phyloP scores from a whole-genome alignment of 2,329 filamentous ascomycete species.

The Xylaria sp. region DNA sequence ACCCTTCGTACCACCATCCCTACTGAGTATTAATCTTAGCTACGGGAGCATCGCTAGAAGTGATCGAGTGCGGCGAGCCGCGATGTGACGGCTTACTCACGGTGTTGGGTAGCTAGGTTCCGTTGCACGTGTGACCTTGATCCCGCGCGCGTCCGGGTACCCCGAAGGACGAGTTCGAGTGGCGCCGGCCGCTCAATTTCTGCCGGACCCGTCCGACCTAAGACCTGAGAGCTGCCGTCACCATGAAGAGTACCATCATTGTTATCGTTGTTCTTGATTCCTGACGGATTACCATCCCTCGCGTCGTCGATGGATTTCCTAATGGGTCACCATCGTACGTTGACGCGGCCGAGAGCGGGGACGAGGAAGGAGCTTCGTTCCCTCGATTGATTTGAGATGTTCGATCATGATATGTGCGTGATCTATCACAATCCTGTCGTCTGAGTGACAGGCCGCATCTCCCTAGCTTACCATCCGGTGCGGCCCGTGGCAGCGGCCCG shows the following conservation, averaged over 20 bases:
- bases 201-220: slow-evolving; percentile 23
- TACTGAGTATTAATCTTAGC: not conserved
- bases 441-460: slow-evolving; percentile 2
- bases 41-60: not conserved
- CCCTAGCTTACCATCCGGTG: slow-evolving; percentile 13
- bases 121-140: slow-evolving; percentile 20
- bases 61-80: not conserved
- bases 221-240: slow-evolving; percentile 18
- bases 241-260: not conserved
- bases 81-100: slow-evolving; percentile 12
- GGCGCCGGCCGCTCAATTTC: not conserved
- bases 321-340: not conserved
- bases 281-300: slow-evolving; percentile 1
- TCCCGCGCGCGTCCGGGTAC: slow-evolving; percentile 35
- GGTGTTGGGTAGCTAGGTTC: not conserved
- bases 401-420: slow-evolving; percentile 29
- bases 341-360: slow-evolving; percentile 20
- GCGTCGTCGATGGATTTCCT: slow-evolving; percentile 2
- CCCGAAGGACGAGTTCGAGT: not conserved
- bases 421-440: slow-evolving; percentile 29
- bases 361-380: not conserved
- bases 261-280: not conserved
- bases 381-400: not conserved
- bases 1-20: not conserved
- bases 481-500: slow-evolving; percentile 35